Evolutionary conservation across 768 basidiomycete genomes (phyloP).

Genomic region (Lactifluus volemus): DNA sequence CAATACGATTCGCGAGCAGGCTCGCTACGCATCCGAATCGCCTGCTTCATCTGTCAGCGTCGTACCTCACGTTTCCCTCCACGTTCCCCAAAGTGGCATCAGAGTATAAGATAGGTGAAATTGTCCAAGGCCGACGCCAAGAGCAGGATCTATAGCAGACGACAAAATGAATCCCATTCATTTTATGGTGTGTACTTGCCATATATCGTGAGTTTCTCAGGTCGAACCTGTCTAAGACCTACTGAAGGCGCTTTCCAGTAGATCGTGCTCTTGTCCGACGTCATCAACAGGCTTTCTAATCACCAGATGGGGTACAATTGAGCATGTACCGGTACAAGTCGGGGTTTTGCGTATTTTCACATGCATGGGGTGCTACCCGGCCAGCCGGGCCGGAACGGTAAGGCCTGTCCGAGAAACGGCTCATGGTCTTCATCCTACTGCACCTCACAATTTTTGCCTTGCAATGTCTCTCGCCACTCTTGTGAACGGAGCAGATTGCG

Average conservation of each 20-base stretch:
- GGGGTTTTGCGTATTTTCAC: no score
- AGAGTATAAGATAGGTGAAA: neutral
- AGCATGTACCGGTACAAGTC: no score
- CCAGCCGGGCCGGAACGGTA: no score
- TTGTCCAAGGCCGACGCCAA: neutral
- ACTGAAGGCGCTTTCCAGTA: no score
- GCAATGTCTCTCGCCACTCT: slow-evolving; percentile 77
- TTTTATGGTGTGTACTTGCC: no score
- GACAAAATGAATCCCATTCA: no score
- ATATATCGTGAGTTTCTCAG: no score
- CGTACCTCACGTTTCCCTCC: neutral
- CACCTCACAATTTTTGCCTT: neutral
- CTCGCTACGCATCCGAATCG: neutral
- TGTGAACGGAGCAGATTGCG: slow-evolving; percentile 70
- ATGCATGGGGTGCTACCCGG: no score
- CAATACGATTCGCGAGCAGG: neutral
- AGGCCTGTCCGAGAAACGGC: no score
- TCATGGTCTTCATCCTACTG: no score
- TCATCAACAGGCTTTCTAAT: neutral
- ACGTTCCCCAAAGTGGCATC: neutral
- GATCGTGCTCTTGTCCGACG: neutral
- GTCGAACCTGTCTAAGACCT: no score
- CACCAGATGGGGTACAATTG: neutral
- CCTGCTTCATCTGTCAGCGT: neutral
- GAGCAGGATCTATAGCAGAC: no score